Evolutionary conservation across 495 filamentous ascomycete species (phyloP).

Genomic region (Articulospora tetracladia): DNA sequence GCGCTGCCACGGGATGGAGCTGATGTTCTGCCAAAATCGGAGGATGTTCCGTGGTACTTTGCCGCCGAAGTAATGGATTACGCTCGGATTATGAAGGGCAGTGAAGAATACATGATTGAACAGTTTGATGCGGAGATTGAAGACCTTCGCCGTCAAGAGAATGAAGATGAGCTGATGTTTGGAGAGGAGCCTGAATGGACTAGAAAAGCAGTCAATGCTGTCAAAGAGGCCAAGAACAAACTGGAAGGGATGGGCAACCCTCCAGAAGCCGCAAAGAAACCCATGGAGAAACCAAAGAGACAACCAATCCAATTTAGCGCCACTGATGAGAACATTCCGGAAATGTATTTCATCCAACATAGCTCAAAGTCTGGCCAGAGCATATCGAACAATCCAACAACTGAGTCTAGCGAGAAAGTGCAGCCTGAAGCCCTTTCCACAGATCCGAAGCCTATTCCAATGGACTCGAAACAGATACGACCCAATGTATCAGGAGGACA

Average conservation of each 20-base stretch:
- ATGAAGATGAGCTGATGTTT: constrained; percentile 89
- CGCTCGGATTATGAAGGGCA: constrained; percentile 92
- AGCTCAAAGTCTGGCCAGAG: constrained; percentile 37
- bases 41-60: constrained; percentile 91
- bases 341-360: constrained; percentile 52
- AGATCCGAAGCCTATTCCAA: constrained; percentile 3
- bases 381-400: not conserved
- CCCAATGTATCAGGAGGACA: constrained; percentile 10
- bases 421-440: not conserved
- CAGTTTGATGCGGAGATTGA: constrained; percentile 77
- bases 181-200: constrained; percentile 93
- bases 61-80: constrained; percentile 93
- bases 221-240: constrained; percentile 70
- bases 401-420: not conserved
- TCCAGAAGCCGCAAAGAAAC: constrained; percentile 50
- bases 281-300: constrained; percentile 34
- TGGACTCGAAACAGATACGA: not conserved
- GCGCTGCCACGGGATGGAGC: constrained; percentile 82
- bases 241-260: constrained; percentile 68
- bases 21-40: constrained; percentile 58
- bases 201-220: constrained; percentile 68
- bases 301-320: constrained; percentile 40
- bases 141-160: constrained; percentile 68
- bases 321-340: constrained; percentile 40
- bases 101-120: constrained; percentile 76